phyloP scores from a whole-genome alignment of 345 rosid species.

The Pistacia vera region DNA sequence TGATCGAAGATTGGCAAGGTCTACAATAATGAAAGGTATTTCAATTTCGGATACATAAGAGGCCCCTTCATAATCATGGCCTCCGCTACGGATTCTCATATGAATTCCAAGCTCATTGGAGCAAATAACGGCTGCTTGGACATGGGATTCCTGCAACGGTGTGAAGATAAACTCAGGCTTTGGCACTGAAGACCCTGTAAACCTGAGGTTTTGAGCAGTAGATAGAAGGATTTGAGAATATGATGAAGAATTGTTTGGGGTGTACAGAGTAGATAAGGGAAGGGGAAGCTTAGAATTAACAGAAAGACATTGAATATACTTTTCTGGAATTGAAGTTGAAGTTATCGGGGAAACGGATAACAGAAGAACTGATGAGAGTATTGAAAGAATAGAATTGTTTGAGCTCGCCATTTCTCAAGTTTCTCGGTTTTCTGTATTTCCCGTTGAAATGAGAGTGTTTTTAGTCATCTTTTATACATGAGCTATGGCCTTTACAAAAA shows the following conservation, averaged over 20 bases:
- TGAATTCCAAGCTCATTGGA: background rate
- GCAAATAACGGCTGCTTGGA: constrained; percentile 7
- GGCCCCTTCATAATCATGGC: constrained; percentile 1
- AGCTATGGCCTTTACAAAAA: too few relatives aligned
- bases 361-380: constrained; percentile 15
- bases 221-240: background rate
- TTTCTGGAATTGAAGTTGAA: background rate
- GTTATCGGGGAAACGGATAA: background rate
- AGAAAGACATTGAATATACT: background rate
- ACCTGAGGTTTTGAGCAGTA: background rate
- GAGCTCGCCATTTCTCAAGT: constrained; percentile 23
- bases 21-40: background rate
- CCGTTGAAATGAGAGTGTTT: too few relatives aligned
- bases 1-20: background rate
- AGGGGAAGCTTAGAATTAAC: background rate
- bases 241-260: constrained; percentile 1
- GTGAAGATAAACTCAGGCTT: constrained; percentile 7
- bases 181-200: background rate
- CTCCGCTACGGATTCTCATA: constrained; percentile 3
- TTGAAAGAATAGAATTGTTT: background rate
- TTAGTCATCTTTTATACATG: background rate
- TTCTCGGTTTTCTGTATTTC: too few relatives aligned
- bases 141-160: background rate
- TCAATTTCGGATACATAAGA: background rate
- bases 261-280: background rate